Conservation (phyloP, 1,284 basidiomycete genomes). For the Athelia psychrophila region DNA sequence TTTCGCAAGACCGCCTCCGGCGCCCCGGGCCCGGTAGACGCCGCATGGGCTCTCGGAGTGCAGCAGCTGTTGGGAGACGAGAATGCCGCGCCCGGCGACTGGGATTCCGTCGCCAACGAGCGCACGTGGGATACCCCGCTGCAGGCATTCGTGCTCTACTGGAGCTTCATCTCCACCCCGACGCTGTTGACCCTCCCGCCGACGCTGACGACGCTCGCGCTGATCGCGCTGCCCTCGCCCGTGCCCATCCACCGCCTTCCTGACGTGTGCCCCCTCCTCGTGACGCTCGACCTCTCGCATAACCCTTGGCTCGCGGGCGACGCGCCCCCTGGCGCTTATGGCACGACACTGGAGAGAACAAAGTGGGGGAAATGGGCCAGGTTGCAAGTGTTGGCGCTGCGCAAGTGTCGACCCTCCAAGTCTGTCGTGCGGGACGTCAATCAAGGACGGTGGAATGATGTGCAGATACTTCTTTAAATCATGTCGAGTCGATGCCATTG, state of each 20-base stretch:
- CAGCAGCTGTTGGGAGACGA: constrained; percentile 1
- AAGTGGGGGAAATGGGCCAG: constrained; percentile 53
- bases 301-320: constrained; percentile 54
- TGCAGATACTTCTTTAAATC: constrained; percentile 42
- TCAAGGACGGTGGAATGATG: constrained; percentile 59
- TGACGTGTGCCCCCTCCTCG: constrained; percentile 57
- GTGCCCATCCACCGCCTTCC: constrained; percentile 55
- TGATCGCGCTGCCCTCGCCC: constrained; percentile 42
- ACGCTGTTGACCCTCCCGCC: constrained; percentile 50
- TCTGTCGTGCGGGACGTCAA: constrained; percentile 46
- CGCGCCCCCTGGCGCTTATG: constrained; percentile 25
- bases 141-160: constrained; percentile 34
- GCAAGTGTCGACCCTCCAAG: constrained; percentile 43
- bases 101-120: constrained; percentile 30
- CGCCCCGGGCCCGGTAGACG: neutral
- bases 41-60: neutral
- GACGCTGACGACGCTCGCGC: constrained; percentile 54
- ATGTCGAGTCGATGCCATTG: neutral
- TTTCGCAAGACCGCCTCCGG: constrained; percentile 23
- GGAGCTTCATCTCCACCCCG: constrained; percentile 9
- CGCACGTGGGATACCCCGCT: constrained; percentile 25
- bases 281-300: constrained; percentile 63
- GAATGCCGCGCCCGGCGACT: constrained; percentile 18
- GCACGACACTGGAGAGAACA: constrained; percentile 42
- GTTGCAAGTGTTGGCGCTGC: constrained; percentile 50